Evolutionary conservation across 2,329 filamentous ascomycete species (phyloP), one percentile per base, ranked within the genome.

Genomic region (Bipolaris oryzae): DNA sequence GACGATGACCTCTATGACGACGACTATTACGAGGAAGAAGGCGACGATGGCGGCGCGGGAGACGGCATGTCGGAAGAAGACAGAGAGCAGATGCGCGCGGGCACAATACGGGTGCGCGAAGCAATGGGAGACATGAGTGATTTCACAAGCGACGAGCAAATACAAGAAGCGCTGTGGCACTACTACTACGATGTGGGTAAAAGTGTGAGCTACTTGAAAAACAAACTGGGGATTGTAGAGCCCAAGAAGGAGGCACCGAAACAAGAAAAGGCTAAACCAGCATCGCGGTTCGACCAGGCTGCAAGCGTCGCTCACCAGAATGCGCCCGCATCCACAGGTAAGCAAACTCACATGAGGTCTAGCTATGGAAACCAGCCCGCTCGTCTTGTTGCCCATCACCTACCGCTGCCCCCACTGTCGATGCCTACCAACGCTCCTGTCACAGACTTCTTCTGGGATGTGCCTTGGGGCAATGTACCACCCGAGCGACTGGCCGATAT

Each of bases 131-230:
- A 79, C 13, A 46, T 58, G 85, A 59, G 82, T 88, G 66, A 84
- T 82, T 60, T 60, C 71, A 79, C 84, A n/a, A 82, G 84, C 5
- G 85, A 89, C 57, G 79, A 81, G 35, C 89, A 96, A 71, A 94
- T 97, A 60, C 87, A 96, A 74, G 94, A 98, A 59, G 85, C 93
- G 0, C 78, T 99, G 15, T 98, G 92, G 92, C 87, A 99, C 77
- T 97, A 97, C 76, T 98, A 94, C 75, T 98, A 93, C 74, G 93
- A 99, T 69, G 82, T 96, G 28, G 89, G 87, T 55, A 96, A 96
- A 76, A 87, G 91, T 1, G 89, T 96, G 35, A 82, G 85, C 54
- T 97, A 96, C 71, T 77, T 99, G 55, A 85, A 87, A 61, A 89
- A 87, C 82, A 87, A 65, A 41, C 25, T 55, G 3, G 56, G 56